These are phyloP conservation scores for Oryza australiensis DNA, from an alignment of 176 grass and related monocot genomes.

Conservation along the genomic window DNA sequence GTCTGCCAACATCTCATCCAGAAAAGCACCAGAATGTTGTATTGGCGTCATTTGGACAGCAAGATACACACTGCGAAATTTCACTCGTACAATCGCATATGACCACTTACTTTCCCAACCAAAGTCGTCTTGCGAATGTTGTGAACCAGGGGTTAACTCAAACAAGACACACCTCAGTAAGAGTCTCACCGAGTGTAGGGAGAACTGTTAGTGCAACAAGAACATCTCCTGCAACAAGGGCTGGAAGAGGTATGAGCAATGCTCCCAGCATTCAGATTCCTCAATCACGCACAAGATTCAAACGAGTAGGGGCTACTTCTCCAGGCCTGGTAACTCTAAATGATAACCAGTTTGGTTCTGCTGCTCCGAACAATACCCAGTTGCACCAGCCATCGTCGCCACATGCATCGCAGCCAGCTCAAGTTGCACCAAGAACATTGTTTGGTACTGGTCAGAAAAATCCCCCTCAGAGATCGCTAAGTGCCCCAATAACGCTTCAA, in stretches of 20 bases:
- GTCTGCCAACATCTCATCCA: conserved; percentile 33
- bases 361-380: conserved; percentile 31
- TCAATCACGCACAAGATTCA: conserved; percentile 46
- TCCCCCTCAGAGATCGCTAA: conserved; percentile 52
- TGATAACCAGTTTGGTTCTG: conserved; percentile 31
- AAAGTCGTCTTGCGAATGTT: conserved; percentile 17
- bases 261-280: conserved; percentile 30
- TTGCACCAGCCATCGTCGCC: conserved; percentile 34
- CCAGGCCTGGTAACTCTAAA: conserved; percentile 26
- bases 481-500: conserved; percentile 40
- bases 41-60: neutral
- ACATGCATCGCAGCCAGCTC: conserved; percentile 35
- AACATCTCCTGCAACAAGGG: conserved; percentile 10
- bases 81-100: conserved; percentile 10
- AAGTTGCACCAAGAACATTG: conserved; percentile 29
- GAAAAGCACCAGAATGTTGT: conserved; percentile 33
- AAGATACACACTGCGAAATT: conserved; percentile 31
- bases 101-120: conserved; percentile 26
- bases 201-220: conserved; percentile 37
- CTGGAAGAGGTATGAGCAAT: conserved; percentile 22
- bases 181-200: conserved; percentile 39
- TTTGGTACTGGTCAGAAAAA: conserved; percentile 32
- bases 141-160: conserved; percentile 32
- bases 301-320: conserved; percentile 45
- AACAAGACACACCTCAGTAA: conserved; percentile 38